Conservation (phyloP, 441 rosid species). For the Erysimum pusillum region DNA sequence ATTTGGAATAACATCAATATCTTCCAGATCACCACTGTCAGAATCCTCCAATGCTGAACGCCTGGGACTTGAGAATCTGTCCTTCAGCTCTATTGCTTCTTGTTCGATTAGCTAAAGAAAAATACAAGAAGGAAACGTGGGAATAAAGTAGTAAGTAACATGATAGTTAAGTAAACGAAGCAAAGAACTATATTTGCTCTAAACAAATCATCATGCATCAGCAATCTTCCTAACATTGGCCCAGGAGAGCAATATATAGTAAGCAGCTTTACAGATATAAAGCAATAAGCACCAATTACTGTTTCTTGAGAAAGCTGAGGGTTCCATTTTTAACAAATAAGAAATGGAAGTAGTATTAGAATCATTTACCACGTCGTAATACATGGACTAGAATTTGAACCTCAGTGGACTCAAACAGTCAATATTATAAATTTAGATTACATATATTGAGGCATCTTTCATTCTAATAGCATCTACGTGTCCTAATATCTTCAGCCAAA, state of each 20-base stretch:
- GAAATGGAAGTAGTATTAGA: neutral
- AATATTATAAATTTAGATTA: neutral
- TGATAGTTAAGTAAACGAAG: slow-evolving; percentile 11
- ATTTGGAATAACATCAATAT: slow-evolving; percentile 92
- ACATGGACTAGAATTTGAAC: slow-evolving; percentile 6
- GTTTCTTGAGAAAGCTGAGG: slow-evolving; percentile 14
- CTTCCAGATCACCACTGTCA: slow-evolving; percentile 86
- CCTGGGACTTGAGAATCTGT: slow-evolving; percentile 77
- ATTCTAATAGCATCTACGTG: slow-evolving; percentile 6
- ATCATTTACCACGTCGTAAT: neutral
- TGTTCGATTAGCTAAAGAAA: slow-evolving; percentile 74
- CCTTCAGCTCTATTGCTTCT: slow-evolving; percentile 88
- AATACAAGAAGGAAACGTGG: slow-evolving; percentile 4
- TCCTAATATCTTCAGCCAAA: neutral
- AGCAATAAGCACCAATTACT: slow-evolving; percentile 6
- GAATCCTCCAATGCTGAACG: slow-evolving; percentile 86
- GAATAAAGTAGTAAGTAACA: slow-evolving; percentile 16
- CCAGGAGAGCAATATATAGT: slow-evolving; percentile 17
- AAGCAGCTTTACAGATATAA: slow-evolving; percentile 2
- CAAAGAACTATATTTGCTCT: slow-evolving; percentile 18
- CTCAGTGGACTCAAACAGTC: slow-evolving; percentile 1
- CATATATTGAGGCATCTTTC: neutral
- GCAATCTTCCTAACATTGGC: slow-evolving; percentile 21
- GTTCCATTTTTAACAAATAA: neutral
- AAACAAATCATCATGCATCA: slow-evolving; percentile 31